Base-by-base conservation (phyloP, 495 filamentous ascomycete genomes). In the Trichoderma virens region DNA sequence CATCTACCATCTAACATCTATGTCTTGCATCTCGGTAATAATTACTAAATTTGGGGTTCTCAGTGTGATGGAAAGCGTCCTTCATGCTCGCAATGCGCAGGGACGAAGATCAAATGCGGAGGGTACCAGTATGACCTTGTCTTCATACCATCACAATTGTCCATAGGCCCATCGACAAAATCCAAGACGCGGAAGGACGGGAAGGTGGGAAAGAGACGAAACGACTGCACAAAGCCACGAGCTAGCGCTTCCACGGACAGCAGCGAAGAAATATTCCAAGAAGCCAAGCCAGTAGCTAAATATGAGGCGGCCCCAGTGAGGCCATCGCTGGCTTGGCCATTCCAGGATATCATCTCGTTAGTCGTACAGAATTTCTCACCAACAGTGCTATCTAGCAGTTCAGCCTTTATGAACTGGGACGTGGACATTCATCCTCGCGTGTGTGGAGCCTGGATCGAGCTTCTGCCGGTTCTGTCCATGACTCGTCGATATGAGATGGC, bases 391-490 rank as follows among this genome's bases (percentile, higher is more conserved):
- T 20, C 32, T 5, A 35, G 30, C 32, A 35, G 5, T 7, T 25
- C 30, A 23, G 28, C 32, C 6, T 23, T 35, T 14, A 27, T 61
- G 23, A 35, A 9, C 31, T 35, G 60, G 35, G 60, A 61, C 27
- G 51, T 30, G 25, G 51, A 56, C 18, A 56, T 56, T 13, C 20
- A 20, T 9, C 68, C 74, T 38, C 72, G 73, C 45, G 73, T 79
- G 32, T 78, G 76, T 43, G 76, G 76, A 5, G 65, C 70, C 3
- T 79, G 75, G 75, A 72, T 77, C 0, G 75, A 75, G 64, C 70
- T 73, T 1, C 69, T 78, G 6, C 72, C 74, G 0, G 66, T 62
- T 0, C 68, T 79, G 5, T 56, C 67, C 18, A 32, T 38, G 31
- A 62, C 62, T 9, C 35, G 64, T 0, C 31, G 34, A 3, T 27